These are phyloP conservation scores for Megacollybia platyphylla DNA, from an alignment of 1,284 basidiomycete species.

Conservation along the genomic window DNA sequence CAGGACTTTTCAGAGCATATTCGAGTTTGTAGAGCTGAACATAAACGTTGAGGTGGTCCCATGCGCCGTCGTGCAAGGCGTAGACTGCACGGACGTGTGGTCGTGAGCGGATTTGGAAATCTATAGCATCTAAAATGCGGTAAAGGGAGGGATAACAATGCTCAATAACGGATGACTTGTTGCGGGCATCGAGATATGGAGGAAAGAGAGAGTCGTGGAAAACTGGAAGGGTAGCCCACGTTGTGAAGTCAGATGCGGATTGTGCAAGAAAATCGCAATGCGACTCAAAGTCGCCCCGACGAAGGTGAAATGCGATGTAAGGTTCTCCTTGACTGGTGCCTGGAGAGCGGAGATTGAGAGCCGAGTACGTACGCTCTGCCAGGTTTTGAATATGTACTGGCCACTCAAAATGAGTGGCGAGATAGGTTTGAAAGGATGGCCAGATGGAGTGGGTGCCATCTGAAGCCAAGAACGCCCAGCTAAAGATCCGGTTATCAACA, in stretches of 20 bases:
- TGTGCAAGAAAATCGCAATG: conserved; percentile 23
- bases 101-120: conserved; percentile 16
- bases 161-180: conserved; percentile 20
- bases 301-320: conserved; percentile 29
- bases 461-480: conserved; percentile 28
- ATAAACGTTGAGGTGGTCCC: conserved; percentile 29
- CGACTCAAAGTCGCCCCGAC: conserved; percentile 27
- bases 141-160: conserved; percentile 28
- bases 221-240: conserved; percentile 29
- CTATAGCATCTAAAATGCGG: conserved; percentile 25
- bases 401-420: conserved; percentile 26
- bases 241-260: conserved; percentile 22
- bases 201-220: conserved; percentile 16
- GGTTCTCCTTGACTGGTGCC: conserved; percentile 14
- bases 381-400: conserved; percentile 18
- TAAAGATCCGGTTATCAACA: conserved; percentile 27
- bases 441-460: conserved; percentile 22
- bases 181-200: conserved; percentile 19
- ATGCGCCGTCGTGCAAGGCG: conserved; percentile 29
- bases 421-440: conserved; percentile 24
- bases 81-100: conserved; percentile 24
- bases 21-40: conserved; percentile 24
- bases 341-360: conserved; percentile 16
- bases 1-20: conserved; percentile 17
- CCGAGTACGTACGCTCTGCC: conserved; percentile 17